Percentiles rank a stretch among this genome's conserved stretches.
phyloP scores from a whole-genome alignment of 257 asterid genomes.

The Solanum dulcamara region DNA sequence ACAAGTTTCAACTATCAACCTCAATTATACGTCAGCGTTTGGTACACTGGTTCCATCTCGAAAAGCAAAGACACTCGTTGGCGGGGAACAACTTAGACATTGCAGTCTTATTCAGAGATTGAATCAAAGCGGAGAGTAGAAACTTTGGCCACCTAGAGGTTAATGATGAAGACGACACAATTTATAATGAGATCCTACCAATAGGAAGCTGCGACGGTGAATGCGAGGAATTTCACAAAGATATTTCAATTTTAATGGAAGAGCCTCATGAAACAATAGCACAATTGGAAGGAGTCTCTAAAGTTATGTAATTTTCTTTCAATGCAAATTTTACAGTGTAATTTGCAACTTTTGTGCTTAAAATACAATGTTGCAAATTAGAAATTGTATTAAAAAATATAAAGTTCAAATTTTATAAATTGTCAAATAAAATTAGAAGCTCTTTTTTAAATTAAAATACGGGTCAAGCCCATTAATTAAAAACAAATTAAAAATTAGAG shows the following conservation, averaged over 20 bases:
- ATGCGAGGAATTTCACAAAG: background rate
- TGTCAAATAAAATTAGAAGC: background rate
- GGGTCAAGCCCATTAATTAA: no score
- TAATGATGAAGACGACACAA: background rate
- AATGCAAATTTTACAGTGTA: background rate
- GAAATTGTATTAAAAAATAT: background rate
- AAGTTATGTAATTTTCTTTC: background rate
- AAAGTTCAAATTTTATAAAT: background rate
- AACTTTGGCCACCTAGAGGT: background rate
- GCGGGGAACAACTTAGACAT: background rate
- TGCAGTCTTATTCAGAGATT: background rate
- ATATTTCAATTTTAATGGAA: background rate
- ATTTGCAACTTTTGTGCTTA: background rate
- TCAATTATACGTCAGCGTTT: background rate
- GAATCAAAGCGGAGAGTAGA: background rate
- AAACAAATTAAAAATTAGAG: background rate
- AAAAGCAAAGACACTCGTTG: background rate
- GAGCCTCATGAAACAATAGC: background rate
- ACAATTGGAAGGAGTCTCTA: background rate
- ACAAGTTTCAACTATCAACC: background rate
- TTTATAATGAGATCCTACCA: background rate
- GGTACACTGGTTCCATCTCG: background rate
- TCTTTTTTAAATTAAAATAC: no score
- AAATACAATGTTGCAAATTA: background rate
- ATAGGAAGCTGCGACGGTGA: background rate